Evolutionary conservation across 2,329 filamentous ascomycete genomes (phyloP).

Genomic region (Stachybotrys chartarum): DNA sequence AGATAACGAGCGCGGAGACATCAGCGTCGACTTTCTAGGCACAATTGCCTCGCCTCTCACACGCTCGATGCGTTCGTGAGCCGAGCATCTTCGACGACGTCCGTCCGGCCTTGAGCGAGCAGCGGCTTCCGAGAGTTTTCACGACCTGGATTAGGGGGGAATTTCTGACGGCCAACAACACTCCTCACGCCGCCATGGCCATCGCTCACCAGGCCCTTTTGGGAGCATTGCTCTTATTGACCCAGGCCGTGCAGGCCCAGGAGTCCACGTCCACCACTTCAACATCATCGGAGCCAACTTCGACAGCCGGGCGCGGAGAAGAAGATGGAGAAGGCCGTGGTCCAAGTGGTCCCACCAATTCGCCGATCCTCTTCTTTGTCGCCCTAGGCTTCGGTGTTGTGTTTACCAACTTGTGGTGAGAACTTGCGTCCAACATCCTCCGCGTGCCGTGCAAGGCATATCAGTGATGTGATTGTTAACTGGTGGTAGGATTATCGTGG

Average conservation of each 20-base stretch:
- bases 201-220: neutral
- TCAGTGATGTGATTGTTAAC: neutral
- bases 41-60: neutral
- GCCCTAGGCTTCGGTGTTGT: constrained; percentile 95
- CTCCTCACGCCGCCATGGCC: neutral
- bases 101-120: neutral
- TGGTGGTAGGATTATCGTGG: constrained; percentile 84
- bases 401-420: constrained; percentile 97
- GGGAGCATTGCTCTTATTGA: neutral
- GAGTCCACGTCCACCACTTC: neutral
- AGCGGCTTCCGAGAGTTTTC: no score
- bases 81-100: neutral
- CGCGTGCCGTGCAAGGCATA: neutral
- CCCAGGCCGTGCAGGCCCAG: neutral
- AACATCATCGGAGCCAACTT: neutral
- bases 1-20: neutral
- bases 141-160: no score
- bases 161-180: no score
- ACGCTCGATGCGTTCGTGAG: neutral
- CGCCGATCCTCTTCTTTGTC: constrained; percentile 68
- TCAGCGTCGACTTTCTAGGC: neutral
- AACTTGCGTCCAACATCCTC: neutral
- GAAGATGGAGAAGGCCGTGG: constrained; percentile 11
- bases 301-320: neutral
- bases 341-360: constrained; percentile 22